Conservation (phyloP, 139 green algal genomes). For the Nannochloris sp. region DNA sequence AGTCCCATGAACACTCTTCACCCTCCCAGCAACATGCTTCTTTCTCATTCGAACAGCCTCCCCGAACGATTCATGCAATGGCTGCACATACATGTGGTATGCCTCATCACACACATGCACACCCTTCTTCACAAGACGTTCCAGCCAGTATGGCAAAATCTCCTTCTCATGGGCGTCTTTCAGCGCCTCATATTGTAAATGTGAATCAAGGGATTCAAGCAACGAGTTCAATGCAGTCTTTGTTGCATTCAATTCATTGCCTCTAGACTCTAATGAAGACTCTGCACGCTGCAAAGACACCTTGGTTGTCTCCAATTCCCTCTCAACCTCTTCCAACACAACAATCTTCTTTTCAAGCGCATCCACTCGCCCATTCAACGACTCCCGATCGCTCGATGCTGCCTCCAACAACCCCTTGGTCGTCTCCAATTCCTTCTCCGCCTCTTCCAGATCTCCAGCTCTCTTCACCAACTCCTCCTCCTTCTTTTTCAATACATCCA, state of each 20-base stretch:
- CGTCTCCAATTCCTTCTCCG: not conserved
- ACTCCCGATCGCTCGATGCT: not conserved
- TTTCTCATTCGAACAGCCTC: too few relatives aligned
- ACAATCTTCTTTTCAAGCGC: not conserved
- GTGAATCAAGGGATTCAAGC: not conserved
- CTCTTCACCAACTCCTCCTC: not conserved
- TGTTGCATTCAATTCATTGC: slow-evolving; percentile 6
- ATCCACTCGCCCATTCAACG: not conserved
- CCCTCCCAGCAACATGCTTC: too few relatives aligned
- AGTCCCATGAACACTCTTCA: too few relatives aligned
- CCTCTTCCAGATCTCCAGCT: not conserved
- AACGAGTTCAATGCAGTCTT: slow-evolving; percentile 4
- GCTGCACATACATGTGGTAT: too few relatives aligned
- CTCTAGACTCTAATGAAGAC: not conserved
- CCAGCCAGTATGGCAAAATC: not conserved
- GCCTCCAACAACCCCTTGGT: not conserved
- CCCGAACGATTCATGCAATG: too few relatives aligned
- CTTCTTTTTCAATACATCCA: not conserved
- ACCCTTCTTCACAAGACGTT: not conserved
- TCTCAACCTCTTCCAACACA: not conserved
- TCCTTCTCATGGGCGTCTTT: slow-evolving; percentile 2
- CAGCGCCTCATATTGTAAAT: slow-evolving; percentile 9
- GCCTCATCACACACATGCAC: not conserved
- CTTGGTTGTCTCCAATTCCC: not conserved
- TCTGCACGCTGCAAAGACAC: not conserved